Conservation (phyloP, 768 basidiomycete species). For the Boletellus emodensis region DNA sequence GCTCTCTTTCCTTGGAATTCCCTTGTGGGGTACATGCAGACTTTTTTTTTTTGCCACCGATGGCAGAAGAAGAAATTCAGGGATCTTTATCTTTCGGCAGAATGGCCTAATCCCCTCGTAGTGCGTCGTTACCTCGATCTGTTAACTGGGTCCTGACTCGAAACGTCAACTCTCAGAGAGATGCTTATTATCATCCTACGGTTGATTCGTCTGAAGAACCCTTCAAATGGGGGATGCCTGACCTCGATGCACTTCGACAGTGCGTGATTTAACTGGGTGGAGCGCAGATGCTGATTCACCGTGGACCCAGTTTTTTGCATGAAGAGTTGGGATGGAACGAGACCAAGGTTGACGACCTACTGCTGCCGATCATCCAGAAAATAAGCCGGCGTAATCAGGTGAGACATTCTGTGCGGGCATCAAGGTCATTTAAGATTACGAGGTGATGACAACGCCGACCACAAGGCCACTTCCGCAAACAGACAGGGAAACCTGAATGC, state of each 20-base stretch:
- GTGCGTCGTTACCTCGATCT: conserved; percentile 42
- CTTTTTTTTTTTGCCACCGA: neutral
- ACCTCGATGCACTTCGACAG: conserved; percentile 86
- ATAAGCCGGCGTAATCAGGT: conserved; percentile 81
- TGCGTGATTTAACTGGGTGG: conserved; percentile 35
- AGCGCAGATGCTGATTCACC: conserved; percentile 11
- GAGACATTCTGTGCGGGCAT: conserved; percentile 10
- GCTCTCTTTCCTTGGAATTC: conserved; percentile 31
- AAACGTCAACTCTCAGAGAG: conserved; percentile 48
- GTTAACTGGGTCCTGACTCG: conserved; percentile 1
- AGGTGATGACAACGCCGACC: neutral
- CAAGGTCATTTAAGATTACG: neutral
- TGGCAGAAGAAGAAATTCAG: conserved; percentile 86
- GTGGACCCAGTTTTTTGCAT: conserved; percentile 53
- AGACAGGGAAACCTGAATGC: conserved; percentile 72
- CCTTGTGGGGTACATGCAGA: neutral
- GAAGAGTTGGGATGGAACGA: conserved; percentile 81
- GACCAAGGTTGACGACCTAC: conserved; percentile 80
- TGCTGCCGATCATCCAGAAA: conserved; percentile 89
- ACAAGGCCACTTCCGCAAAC: conserved; percentile 59
- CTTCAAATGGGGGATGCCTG: conserved; percentile 97
- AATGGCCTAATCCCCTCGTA: conserved; percentile 93
- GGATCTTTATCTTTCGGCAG: conserved; percentile 67
- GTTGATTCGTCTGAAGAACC: conserved; percentile 90
- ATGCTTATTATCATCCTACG: conserved; percentile 89